A percentile compares a stretch with the other conserved stretches of the same genome.
phyloP scores from a whole-genome alignment of 2,329 filamentous ascomycete genomes.

The Claviceps monticola region DNA sequence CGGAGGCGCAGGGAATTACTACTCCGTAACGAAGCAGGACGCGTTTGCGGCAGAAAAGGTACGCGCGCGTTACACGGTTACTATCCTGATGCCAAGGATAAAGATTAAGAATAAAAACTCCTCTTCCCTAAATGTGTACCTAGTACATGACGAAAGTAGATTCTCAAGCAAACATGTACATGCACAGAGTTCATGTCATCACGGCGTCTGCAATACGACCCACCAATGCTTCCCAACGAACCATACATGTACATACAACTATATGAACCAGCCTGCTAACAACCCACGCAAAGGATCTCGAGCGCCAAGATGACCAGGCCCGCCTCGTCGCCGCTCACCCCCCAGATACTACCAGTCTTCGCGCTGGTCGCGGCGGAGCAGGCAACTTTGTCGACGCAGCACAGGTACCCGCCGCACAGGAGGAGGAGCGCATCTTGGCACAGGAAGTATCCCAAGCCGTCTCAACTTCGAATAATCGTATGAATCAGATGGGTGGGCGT shows the following conservation, averaged over 20 bases:
- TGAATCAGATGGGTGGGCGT: conserved; percentile 24
- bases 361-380: conserved; percentile 30
- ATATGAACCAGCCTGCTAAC: not conserved
- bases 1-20: conserved; percentile 52
- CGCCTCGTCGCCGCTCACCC: conserved; percentile 6
- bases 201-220: not conserved
- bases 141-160: not conserved
- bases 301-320: conserved; percentile 21
- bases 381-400: conserved; percentile 40
- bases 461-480: conserved; percentile 9
- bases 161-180: not conserved
- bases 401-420: conserved; percentile 18
- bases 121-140: not conserved
- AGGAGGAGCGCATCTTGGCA: conserved; percentile 19
- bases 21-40: conserved; percentile 36
- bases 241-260: too few species aligned
- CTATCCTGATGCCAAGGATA: not conserved
- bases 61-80: not conserved
- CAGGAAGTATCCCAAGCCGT: conserved; percentile 20
- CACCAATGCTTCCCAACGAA: not conserved
- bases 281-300: conserved; percentile 19
- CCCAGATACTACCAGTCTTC: not conserved
- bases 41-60: conserved; percentile 18
- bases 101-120: not conserved
- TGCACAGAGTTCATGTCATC: not conserved